Base-by-base conservation (phyloP, 176 grass and related monocot species). In the Puccinellia tenuiflora region DNA sequence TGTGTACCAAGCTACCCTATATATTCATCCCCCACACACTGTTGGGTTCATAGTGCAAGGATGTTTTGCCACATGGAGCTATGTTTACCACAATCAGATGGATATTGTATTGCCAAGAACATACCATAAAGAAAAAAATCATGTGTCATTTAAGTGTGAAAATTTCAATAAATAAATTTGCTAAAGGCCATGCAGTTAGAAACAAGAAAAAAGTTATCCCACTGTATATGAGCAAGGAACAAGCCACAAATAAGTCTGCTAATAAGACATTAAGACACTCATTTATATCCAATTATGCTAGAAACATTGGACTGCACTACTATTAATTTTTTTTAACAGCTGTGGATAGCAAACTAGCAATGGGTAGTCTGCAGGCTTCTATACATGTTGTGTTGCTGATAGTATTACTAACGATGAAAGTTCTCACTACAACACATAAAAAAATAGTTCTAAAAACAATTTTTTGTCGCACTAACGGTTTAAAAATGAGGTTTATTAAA, bases 21-120 rank as follows among this genome's bases (percentile, higher is more conserved):
- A 84, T 64, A 63, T 38, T 54, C 53, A 74, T 13, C 47, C 54
- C 54, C 52, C 83, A 59, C 24, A 29, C 15, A 73, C 46, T 73
- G 45, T 47, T 47, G 45, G 69, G 69, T 73, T 73, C 69, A 47
- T 73, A 72, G 40, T 18, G 69, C 69, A 73, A 82, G 38, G 50
- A 25, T 6, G 4, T 18, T 87, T 59, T 76, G 48, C 29, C 5
- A 8, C 43, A 64, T 80, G 54, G 4, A 64, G 35, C 55, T 52
- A 21, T 52, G 61, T 61, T 47, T 70, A 46, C 38, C 5, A 55
- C 65, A 82, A 60, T 39, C 50, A 40, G 37, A 82, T 69, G 45
- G 16, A 38, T 76, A 82, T 10, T 55, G 53, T 18, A 53, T 45
- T 60, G 52, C 46, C 48, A 84, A 84, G 21, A 56, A 83, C 52